These are phyloP conservation scores for sweet orange (Citrus sinensis) DNA, from an alignment of 345 rosid genomes.

Conservation along the genomic window DNA sequence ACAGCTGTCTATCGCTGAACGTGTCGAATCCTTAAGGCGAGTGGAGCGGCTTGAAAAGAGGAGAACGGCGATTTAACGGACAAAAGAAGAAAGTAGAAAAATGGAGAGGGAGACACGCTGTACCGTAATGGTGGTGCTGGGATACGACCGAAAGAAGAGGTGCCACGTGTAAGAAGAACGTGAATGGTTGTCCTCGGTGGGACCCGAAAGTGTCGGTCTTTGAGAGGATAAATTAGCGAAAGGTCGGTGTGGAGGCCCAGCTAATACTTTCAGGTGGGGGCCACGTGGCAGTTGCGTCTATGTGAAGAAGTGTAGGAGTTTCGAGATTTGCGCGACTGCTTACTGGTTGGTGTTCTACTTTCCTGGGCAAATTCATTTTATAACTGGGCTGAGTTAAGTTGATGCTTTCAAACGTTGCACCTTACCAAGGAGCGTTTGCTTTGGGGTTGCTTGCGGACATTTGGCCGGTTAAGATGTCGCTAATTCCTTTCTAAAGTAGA, in stretches of 20 bases:
- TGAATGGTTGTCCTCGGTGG: constrained; percentile 18
- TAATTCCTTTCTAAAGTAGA: background rate
- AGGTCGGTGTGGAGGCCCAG: constrained; percentile 31
- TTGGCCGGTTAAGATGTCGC: constrained; percentile 2
- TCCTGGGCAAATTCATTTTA: no score
- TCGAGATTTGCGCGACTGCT: constrained; percentile 4
- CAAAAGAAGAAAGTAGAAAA: no score
- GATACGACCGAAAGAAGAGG: background rate
- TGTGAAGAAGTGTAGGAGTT: background rate
- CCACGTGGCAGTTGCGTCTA: constrained; percentile 4
- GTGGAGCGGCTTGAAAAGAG: background rate
- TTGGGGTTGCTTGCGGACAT: background rate
- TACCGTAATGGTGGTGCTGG: no score
- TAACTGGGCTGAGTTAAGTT: background rate
- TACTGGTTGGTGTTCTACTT: background rate
- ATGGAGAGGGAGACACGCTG: constrained; percentile 1
- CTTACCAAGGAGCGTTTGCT: background rate
- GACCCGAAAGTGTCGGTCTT: constrained; percentile 22
- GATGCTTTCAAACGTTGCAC: background rate
- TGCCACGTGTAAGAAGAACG: constrained; percentile 26
- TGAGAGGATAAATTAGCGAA: background rate
- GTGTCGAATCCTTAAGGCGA: background rate
- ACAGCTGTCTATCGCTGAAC: background rate
- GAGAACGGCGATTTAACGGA: no score
- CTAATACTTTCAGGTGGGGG: background rate